Conservation (phyloP, 352 stramenopile species). For the Globisporangium ultimum region DNA sequence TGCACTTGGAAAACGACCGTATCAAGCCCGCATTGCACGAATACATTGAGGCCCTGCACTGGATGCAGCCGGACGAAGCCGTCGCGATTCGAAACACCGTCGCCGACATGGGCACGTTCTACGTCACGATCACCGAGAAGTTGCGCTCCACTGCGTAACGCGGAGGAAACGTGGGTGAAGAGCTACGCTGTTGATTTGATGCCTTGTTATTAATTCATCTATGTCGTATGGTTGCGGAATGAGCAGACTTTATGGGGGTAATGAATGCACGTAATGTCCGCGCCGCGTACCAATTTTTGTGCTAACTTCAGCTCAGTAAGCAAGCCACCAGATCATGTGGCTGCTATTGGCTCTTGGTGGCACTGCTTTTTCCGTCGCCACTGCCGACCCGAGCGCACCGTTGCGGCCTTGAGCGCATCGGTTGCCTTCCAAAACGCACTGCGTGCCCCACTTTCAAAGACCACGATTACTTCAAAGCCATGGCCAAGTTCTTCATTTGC, state of each 20-base stretch:
- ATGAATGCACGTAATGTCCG: too few species aligned
- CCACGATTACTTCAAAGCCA: constrained; percentile 35
- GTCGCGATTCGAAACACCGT: constrained; percentile 67
- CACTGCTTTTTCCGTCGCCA: constrained; percentile 48
- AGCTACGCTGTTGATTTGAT: too few species aligned
- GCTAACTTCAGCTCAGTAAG: too few species aligned
- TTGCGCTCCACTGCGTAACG: constrained; percentile 18
- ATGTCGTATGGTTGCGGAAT: too few species aligned
- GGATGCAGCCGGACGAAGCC: constrained; percentile 51
- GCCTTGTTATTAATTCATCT: too few species aligned
- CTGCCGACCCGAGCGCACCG: constrained; percentile 50
- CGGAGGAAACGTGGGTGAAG: not conserved
- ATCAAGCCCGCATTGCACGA: constrained; percentile 63
- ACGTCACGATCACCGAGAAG: constrained; percentile 48
- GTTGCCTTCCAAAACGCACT: constrained; percentile 60
- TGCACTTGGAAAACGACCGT: constrained; percentile 62
- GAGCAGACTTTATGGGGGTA: too few species aligned
- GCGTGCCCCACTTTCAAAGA: constrained; percentile 51
- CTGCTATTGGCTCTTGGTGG: constrained; percentile 3
- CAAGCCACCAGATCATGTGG: not conserved
- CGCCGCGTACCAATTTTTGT: too few species aligned
- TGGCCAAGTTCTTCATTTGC: not conserved
- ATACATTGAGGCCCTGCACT: constrained; percentile 76
- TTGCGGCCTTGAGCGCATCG: constrained; percentile 58
- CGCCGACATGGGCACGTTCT: constrained; percentile 58